Percentiles rank a stretch among this genome's conserved stretches.
phyloP scores from a whole-genome alignment of 164 flowering plant species.

The Vitis rupestris region DNA sequence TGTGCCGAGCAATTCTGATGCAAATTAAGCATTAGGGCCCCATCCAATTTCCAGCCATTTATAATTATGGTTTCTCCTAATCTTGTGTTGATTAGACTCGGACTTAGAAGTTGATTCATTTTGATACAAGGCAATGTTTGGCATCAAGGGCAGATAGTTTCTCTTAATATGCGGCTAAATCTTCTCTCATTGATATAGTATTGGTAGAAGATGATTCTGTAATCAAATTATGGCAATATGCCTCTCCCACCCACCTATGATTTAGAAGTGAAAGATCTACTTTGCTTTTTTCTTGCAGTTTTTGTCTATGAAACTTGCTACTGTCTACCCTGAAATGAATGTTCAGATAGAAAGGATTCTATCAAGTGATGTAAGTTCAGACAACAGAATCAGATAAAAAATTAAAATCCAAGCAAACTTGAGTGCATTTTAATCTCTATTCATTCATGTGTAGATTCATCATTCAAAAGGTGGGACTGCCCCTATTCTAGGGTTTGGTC shows the following conservation, averaged over 20 bases:
- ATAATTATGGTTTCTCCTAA: too few species aligned
- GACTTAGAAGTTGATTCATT: not conserved
- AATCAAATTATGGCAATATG: not conserved
- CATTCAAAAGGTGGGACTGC: not conserved
- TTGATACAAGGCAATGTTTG: not conserved
- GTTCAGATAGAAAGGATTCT: not conserved
- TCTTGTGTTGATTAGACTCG: too few species aligned
- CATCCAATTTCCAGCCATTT: too few species aligned
- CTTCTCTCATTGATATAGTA: not conserved
- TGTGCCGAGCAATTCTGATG: too few species aligned
- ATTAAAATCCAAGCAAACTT: not conserved
- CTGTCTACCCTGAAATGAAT: conserved; percentile 1
- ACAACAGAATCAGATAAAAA: not conserved
- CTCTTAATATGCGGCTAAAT: not conserved
- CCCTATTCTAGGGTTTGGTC: not conserved
- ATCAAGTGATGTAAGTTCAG: conserved; percentile 2
- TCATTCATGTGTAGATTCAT: not conserved
- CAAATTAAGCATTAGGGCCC: too few species aligned
- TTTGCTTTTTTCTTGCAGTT: conserved; percentile 2
- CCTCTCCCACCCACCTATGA: not conserved
- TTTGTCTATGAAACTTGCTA: conserved; percentile 6
- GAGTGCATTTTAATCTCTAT: not conserved
- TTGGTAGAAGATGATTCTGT: not conserved
- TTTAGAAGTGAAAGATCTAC: not conserved
- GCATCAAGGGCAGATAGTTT: not conserved